Percentiles rank a stretch among this genome's conserved stretches.
phyloP scores from a whole-genome alignment of 1,284 basidiomycete species.

The Ceratobasidium sp. region DNA sequence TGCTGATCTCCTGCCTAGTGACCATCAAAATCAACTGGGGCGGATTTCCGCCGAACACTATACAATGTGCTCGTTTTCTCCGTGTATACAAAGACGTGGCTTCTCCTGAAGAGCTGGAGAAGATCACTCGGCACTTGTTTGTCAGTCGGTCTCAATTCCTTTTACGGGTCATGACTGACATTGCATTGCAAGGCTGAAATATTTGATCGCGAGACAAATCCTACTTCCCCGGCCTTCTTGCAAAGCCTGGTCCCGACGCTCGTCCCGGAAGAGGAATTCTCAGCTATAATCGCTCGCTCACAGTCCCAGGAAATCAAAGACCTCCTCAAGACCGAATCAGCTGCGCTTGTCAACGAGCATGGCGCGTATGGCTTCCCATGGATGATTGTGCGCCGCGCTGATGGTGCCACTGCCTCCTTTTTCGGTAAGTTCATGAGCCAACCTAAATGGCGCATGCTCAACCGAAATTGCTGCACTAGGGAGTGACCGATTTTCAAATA shows the following conservation, averaged over 20 bases:
- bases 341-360: slow-evolving; percentile 32
- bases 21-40: slow-evolving; percentile 30
- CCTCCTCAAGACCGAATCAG: slow-evolving; percentile 34
- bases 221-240: slow-evolving; percentile 21
- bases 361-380: slow-evolving; percentile 47
- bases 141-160: slow-evolving; percentile 15
- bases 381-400: slow-evolving; percentile 40
- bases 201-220: slow-evolving; percentile 23
- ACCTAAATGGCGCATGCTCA: background rate
- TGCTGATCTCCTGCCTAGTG: slow-evolving; percentile 11
- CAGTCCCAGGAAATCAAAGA: slow-evolving; percentile 44
- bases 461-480: slow-evolving; percentile 8
- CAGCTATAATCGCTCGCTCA: slow-evolving; percentile 29
- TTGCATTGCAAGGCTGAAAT: background rate
- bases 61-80: slow-evolving; percentile 33
- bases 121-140: slow-evolving; percentile 29
- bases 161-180: slow-evolving; percentile 1
- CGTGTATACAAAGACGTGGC: slow-evolving; percentile 32
- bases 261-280: slow-evolving; percentile 28
- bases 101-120: slow-evolving; percentile 27
- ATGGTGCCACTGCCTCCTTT: slow-evolving; percentile 20
- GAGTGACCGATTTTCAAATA: slow-evolving; percentile 45
- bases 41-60: slow-evolving; percentile 20
- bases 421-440: slow-evolving; percentile 29
- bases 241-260: slow-evolving; percentile 15